Evolutionary conservation across 257 asterid species (phyloP).

Genomic region (Asclepias syriaca): DNA sequence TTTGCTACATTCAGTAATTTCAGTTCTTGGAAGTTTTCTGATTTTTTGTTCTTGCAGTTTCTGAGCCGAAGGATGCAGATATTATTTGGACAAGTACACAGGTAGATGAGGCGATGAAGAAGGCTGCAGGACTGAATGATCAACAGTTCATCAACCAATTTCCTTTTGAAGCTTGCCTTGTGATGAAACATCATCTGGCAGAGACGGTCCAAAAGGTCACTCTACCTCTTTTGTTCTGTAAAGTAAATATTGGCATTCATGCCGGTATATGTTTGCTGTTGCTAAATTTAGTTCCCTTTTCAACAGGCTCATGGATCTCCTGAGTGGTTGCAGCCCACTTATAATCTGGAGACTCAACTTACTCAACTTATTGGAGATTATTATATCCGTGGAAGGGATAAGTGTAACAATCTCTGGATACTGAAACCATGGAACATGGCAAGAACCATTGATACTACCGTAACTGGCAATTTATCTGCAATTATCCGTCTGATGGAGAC

Average conservation of each 20-base stretch:
- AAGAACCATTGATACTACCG: conserved; percentile 88
- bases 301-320: conserved; percentile 83
- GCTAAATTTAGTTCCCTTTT: conserved; percentile 19
- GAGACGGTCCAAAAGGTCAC: conserved; percentile 81
- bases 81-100: conserved; percentile 85
- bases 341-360: conserved; percentile 91
- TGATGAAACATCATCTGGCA: conserved; percentile 95
- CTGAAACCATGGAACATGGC: conserved; percentile 99
- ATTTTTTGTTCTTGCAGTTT: conserved; percentile 38
- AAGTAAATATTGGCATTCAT: not conserved
- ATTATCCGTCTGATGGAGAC: conserved; percentile 98
- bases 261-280: conserved; percentile 10
- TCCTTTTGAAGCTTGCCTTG: conserved; percentile 94
- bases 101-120: conserved; percentile 86
- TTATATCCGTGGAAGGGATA: conserved; percentile 52
- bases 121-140: conserved; percentile 66
- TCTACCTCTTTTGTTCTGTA: conserved; percentile 5
- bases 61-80: conserved; percentile 86
- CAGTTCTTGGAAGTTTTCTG: not conserved
- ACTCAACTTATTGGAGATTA: conserved; percentile 78
- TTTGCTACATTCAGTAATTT: not conserved
- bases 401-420: conserved; percentile 78
- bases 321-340: conserved; percentile 90
- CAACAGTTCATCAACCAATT: conserved; percentile 80
- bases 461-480: conserved; percentile 66